Base-by-base conservation (phyloP, 805 yeast genomes). In the Kodamaea leandrae region DNA sequence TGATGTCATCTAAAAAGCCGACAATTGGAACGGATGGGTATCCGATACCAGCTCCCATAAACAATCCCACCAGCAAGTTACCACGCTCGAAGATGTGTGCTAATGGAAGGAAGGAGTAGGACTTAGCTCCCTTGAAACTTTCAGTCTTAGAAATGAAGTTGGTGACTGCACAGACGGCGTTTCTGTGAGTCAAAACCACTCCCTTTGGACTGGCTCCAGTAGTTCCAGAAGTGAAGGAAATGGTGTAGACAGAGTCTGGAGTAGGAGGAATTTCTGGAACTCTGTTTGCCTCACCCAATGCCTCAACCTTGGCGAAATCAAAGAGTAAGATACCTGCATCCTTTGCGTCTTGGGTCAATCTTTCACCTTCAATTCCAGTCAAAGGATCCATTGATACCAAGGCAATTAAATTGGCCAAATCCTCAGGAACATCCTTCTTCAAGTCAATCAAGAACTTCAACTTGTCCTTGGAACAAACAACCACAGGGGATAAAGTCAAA, bases 141-240 rank as follows among this genome's bases (percentile, higher is more conserved):
- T 44, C 44, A 1, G 45, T 42, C 8, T 49, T 39, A 38, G 45
- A 37, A 7, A 30, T 17, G 25, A 38, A 10, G 21, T 45, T 44
- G 4, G 47, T 46, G 6, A 48, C 45, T 14, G 52, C 55, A 10
- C 55, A 39, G 15, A 53, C 51, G 4, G 53, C 55, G 30, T 44
- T 49, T 12, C 39, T 39, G 30, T 58, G 63, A 13, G 55, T 44
- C 46, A 83, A 64, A 21, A 80, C 77, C 18, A 82, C 91, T 52
- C 91, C 91, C 66, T 85, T 86, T 46, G 91, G 87, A 41, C 61
- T 52, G 32, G 81, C 76, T 42, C 93, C 90, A n/a, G 86, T 80
- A 16, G 87, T 81, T 30, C 77, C 73, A 5, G 86, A 83, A 34
- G 75, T 65, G 43, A 72, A 71, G 15, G 71, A 65, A 21, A 71